These are phyloP conservation scores for Perkinsus olseni DNA, from an alignment of 169 alveolate genomes.

Conservation along the genomic window DNA sequence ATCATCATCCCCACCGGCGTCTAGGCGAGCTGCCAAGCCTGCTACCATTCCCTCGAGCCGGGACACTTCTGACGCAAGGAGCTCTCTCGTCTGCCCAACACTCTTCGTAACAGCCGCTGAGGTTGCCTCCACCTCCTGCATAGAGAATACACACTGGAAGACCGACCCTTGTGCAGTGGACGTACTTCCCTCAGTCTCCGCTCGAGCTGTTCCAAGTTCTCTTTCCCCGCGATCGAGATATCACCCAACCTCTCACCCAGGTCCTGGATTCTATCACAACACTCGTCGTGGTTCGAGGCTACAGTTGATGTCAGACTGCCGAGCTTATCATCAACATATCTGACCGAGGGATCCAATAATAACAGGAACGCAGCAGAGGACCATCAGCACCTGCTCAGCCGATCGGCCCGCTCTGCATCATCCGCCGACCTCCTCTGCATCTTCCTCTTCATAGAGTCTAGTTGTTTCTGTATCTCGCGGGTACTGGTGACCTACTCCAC, in stretches of 20 bases:
- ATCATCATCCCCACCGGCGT: too few species aligned
- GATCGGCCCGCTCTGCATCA: background rate
- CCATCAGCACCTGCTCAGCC: background rate
- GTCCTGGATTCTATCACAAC: background rate
- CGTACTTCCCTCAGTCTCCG: background rate
- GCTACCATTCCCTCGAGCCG: background rate
- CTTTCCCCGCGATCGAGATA: background rate
- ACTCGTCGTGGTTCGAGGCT: background rate
- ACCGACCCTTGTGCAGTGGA: background rate
- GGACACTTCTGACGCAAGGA: background rate
- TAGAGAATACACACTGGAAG: background rate
- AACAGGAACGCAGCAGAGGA: background rate
- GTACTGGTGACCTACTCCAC: background rate
- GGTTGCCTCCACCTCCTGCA: background rate
- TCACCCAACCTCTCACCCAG: background rate
- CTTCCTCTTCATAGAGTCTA: background rate
- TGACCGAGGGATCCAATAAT: background rate
- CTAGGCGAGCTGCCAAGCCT: background rate
- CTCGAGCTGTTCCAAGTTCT: background rate
- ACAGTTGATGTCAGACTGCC: background rate
- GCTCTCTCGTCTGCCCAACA: background rate
- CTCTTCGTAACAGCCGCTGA: background rate
- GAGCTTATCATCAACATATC: background rate
- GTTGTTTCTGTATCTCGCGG: background rate
- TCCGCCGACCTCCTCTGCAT: background rate